Evolutionary conservation across 179 eudicot genomes (phyloP), one percentile per base, ranked within the genome.

Genomic region (Camellia oleifera): DNA sequence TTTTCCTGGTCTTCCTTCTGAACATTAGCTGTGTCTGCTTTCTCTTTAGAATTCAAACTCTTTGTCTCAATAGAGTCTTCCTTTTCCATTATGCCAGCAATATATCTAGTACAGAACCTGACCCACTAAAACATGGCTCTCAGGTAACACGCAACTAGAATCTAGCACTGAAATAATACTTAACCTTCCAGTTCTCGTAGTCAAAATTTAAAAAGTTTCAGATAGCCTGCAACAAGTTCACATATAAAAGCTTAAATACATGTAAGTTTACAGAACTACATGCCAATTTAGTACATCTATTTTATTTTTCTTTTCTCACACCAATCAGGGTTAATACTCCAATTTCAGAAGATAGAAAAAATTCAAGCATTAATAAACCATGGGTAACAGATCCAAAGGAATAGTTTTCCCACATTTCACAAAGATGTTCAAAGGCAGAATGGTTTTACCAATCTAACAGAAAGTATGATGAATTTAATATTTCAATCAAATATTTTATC

Each of bases 31-130:
- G 23, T 50, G 44, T 26, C 17, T 40, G 32, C 76, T 5, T 80
- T 61, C 18, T n/a, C 72, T 46, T 61, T 64, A 65, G 80, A 76
- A 52, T 64, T 56, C 58, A 56, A 26, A 4, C 17, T 56, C 61
- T 53, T 64, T 32, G 23, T 72, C 61, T 53, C 61, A 7, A 15
- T 53, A 17, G 66, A 72, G 20, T 63, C 74, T 32, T 72, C 61
- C 71, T 78, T 71, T 40, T 77, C 80, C 80, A 81, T 78, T 2
- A 50, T 48, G 32, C 72, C 66, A 53, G 46, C n/a, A 13, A 70
- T 20, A 26, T 64, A 65, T 26, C 77, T 3, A 63, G 54, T 63
- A n/a, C 14, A 15, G 46, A 46, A 17, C 71, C 44, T 44, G 73
- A 81, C 42, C 20, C 62, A 63, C 60, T 12, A 57, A 54, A 58